Percentiles rank a stretch among this genome's conserved stretches.
These are phyloP conservation scores for Phylloporus rhodoxanthus DNA, from an alignment of 768 basidiomycete genomes.

Conservation along the genomic window DNA sequence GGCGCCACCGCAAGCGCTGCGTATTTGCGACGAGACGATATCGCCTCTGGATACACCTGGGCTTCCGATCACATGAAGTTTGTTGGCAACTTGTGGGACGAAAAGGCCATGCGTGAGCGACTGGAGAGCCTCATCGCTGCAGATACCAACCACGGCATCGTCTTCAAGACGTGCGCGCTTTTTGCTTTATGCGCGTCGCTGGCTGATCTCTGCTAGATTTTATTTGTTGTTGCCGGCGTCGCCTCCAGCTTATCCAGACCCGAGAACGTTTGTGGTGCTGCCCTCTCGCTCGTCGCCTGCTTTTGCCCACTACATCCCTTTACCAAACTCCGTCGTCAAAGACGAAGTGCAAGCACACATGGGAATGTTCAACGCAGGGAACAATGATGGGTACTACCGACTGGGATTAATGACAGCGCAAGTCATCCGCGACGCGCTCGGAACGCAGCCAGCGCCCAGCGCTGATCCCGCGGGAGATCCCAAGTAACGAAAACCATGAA, in stretches of 20 bases:
- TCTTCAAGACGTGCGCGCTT: slow-evolving; percentile 64
- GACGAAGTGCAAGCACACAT: slow-evolving; percentile 85
- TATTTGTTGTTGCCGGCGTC: slow-evolving; percentile 73
- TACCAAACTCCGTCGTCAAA: slow-evolving; percentile 57
- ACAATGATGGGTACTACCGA: slow-evolving; percentile 88
- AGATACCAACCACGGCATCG: slow-evolving; percentile 55
- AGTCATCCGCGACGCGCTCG: slow-evolving; percentile 54
- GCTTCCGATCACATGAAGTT: slow-evolving; percentile 87
- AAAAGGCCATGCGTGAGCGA: slow-evolving; percentile 52
- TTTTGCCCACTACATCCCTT: slow-evolving; percentile 53
- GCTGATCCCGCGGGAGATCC: not conserved
- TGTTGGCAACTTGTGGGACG: slow-evolving; percentile 82
- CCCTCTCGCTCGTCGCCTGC: slow-evolving; percentile 48
- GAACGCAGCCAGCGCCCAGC: not conserved
- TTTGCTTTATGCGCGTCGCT: not conserved
- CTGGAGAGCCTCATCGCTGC: slow-evolving; percentile 57
- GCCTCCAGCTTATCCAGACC: slow-evolving; percentile 46
- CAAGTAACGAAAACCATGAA: slow-evolving; percentile 2
- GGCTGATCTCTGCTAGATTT: slow-evolving; percentile 44
- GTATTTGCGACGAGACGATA: slow-evolving; percentile 74
- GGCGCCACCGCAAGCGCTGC: slow-evolving; percentile 82
- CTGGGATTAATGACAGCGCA: slow-evolving; percentile 66
- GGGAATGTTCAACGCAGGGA: slow-evolving; percentile 76
- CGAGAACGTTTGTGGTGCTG: slow-evolving; percentile 75
- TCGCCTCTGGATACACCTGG: slow-evolving; percentile 66